Evolutionary conservation across 495 filamentous ascomycete genomes (phyloP).

Genomic region (Aspergillus indologenus): DNA sequence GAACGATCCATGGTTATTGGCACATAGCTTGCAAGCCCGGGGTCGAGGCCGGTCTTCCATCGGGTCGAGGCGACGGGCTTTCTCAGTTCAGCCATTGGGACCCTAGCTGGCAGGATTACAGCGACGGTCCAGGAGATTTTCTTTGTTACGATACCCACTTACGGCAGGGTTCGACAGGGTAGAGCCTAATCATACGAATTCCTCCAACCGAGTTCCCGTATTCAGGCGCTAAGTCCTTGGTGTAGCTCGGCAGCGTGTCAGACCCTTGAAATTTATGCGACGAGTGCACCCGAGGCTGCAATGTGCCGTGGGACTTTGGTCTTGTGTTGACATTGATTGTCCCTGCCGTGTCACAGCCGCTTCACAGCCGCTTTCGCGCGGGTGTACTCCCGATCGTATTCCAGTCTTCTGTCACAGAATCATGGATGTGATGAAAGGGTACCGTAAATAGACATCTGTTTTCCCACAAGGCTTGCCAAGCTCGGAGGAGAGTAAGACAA

Average conservation of each 20-base stretch:
- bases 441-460: slow-evolving; percentile 1
- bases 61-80: background rate
- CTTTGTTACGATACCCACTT: slow-evolving; percentile 1
- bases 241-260: background rate
- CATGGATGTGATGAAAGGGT: background rate
- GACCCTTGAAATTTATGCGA: background rate
- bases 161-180: slow-evolving; percentile 3
- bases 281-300: background rate
- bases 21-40: background rate
- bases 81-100: background rate
- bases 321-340: background rate
- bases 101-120: background rate
- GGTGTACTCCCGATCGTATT: background rate
- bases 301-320: background rate
- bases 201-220: background rate
- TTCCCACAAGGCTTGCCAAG: background rate
- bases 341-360: background rate
- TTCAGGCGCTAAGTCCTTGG: background rate
- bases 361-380: background rate
- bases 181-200: background rate
- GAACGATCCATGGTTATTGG: background rate
- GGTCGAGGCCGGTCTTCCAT: background rate
- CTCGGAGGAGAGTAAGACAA: background rate
- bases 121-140: background rate
- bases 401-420: too few species aligned